Evolutionary conservation across 352 stramenopile species (phyloP).

Genomic region (Globisporangium cederbergense): DNA sequence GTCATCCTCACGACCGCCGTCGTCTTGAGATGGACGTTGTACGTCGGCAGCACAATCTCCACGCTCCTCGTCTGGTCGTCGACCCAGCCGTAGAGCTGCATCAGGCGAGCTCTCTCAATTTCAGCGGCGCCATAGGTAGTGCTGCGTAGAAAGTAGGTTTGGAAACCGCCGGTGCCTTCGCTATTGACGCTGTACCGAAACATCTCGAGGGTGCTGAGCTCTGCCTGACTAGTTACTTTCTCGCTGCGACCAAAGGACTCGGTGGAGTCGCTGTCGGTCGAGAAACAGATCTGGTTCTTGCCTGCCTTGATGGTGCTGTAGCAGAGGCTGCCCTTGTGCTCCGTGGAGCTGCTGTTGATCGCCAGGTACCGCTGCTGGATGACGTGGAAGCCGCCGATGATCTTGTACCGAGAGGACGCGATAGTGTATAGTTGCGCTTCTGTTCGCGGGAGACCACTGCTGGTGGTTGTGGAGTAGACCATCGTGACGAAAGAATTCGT

Average conservation of each 20-base stretch:
- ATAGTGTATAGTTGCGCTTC: conserved; percentile 28
- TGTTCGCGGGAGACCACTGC: conserved; percentile 15
- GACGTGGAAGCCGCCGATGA: conserved; percentile 36
- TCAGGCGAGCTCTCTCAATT: conserved; percentile 20
- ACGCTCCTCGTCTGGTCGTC: conserved; percentile 53
- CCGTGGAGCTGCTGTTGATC: conserved; percentile 41
- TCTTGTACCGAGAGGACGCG: neutral
- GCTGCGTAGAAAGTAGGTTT: conserved; percentile 59
- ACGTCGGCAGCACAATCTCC: conserved; percentile 47
- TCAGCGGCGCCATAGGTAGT: conserved; percentile 32
- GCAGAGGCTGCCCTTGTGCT: conserved; percentile 38
- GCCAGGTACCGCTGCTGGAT: conserved; percentile 45
- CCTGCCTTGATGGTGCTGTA: conserved; percentile 42
- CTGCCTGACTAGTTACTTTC: conserved; percentile 13
- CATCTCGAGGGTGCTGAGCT: conserved; percentile 45
- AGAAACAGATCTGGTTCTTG: conserved; percentile 42
- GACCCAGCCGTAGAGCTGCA: conserved; percentile 53
- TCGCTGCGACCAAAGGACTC: conserved; percentile 32
- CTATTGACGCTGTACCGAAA: conserved; percentile 44
- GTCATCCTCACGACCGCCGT: conserved; percentile 49
- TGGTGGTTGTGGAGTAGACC: conserved; percentile 37
- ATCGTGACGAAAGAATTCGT: conserved; percentile 44
- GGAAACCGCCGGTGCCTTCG: conserved; percentile 33
- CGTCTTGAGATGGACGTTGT: conserved; percentile 59
- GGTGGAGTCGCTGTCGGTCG: conserved; percentile 27